A percentile compares a stretch with the other conserved stretches of the same genome.
phyloP scores from a whole-genome alignment of 202 grass and related monocot species.

The Carex arenaria region DNA sequence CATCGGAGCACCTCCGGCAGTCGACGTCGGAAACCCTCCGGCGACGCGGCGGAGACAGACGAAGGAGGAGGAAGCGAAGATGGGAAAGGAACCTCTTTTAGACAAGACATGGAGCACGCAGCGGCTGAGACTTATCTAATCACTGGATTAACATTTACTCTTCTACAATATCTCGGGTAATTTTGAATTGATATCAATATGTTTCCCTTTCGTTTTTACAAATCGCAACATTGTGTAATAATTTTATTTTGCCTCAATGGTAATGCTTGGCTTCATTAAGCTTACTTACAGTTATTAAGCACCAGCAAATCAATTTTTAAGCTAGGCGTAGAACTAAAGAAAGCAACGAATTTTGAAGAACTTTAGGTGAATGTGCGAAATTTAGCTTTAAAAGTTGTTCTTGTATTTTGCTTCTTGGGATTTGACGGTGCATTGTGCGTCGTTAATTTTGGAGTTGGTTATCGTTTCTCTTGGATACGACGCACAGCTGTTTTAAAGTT shows the following conservation, averaged over 20 bases:
- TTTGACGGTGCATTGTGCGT: neutral
- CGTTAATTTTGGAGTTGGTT: constrained; percentile 17
- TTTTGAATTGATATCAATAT: neutral
- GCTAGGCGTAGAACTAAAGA: neutral
- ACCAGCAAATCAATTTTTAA: neutral
- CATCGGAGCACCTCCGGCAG: constrained; percentile 38
- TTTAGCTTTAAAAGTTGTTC: neutral
- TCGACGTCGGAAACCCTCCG: constrained; percentile 18
- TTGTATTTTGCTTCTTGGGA: neutral
- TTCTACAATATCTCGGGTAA: constrained; percentile 90
- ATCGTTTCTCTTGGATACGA: neutral
- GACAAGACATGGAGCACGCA: constrained; percentile 66
- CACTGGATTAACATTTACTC: constrained; percentile 62
- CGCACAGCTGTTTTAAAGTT: neutral
- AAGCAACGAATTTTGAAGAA: neutral
- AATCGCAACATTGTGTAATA: neutral
- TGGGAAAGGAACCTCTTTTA: constrained; percentile 51
- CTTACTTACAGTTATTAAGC: neutral
- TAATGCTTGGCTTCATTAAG: neutral
- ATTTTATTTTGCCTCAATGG: neutral
- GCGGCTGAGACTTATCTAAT: constrained; percentile 91
- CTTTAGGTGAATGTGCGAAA: neutral
- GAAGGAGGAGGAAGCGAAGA: constrained; percentile 2
- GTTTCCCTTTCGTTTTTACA: neutral
- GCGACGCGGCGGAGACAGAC: neutral